Conservation (phyloP, 2,329 filamentous ascomycete species). For the Hymenoscyphus repandus region DNA sequence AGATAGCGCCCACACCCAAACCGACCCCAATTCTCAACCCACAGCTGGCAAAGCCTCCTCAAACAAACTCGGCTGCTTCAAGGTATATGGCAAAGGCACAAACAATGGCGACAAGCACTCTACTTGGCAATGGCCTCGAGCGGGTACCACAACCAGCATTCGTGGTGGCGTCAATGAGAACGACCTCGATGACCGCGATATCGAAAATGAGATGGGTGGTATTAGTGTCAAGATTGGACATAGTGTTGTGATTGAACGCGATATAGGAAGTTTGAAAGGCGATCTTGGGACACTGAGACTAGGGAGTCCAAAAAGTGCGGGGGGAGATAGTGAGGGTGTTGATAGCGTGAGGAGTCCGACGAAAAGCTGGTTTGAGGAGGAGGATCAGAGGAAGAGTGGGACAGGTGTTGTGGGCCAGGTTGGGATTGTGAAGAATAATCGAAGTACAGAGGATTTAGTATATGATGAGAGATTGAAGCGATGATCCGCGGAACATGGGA, state of each 20-base stretch:
- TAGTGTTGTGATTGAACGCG: neutral
- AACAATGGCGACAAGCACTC: neutral
- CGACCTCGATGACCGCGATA: neutral
- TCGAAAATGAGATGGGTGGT: neutral
- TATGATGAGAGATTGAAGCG: neutral
- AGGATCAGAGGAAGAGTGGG: neutral
- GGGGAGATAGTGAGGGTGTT: too few relatives aligned
- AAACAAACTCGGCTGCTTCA: neutral
- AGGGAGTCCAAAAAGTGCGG: neutral
- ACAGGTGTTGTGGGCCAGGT: neutral
- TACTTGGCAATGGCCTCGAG: neutral
- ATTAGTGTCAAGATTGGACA: conserved; percentile 3
- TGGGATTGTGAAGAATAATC: neutral
- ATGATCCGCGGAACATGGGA: too few relatives aligned
- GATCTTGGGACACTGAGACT: neutral
- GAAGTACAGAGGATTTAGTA: neutral
- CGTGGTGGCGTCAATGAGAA: neutral
- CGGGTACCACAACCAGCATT: neutral
- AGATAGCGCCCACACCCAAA: conserved; percentile 20
- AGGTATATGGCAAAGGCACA: neutral
- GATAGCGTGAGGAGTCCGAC: neutral
- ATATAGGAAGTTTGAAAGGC: neutral
- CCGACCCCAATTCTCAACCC: neutral
- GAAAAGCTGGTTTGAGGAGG: neutral
- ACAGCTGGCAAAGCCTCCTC: neutral